A percentile compares a stretch with the other conserved stretches of the same genome.
phyloP scores from a whole-genome alignment of 208 protist genomes.

The Crithidia acanthocephali region DNA sequence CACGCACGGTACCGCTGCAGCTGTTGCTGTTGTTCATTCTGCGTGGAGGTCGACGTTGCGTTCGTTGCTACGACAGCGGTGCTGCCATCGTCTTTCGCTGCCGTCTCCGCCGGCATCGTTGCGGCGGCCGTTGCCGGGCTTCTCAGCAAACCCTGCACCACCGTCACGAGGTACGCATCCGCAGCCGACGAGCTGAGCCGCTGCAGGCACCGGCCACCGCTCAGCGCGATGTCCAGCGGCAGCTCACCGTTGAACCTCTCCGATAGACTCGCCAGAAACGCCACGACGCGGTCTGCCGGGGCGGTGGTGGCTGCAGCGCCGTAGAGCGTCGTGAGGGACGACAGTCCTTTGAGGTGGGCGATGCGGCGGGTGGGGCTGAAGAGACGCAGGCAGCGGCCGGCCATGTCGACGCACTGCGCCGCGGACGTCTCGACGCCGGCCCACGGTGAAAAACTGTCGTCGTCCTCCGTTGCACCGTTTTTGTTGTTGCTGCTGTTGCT shows the following conservation, averaged over 20 bases:
- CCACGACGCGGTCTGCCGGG: conserved; percentile 36
- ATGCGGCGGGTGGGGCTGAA: conserved; percentile 49
- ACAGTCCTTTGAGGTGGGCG: conserved; percentile 44
- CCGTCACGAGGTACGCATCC: conserved; percentile 13
- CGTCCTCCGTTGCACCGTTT: not conserved
- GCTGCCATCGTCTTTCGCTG: not conserved
- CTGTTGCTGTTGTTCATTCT: not conserved
- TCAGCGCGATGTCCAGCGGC: conserved; percentile 37
- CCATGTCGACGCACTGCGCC: conserved; percentile 29
- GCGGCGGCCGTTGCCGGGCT: not conserved
- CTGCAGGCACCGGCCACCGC: conserved; percentile 35
- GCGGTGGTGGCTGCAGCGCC: conserved; percentile 13
- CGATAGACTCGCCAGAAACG: conserved; percentile 42
- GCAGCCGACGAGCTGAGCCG: conserved; percentile 29
- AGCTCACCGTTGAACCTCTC: conserved; percentile 36
- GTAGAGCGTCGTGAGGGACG: conserved; percentile 62
- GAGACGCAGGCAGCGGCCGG: conserved; percentile 63
- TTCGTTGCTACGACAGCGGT: not conserved
- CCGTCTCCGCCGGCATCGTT: not conserved
- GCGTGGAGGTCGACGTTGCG: not conserved
- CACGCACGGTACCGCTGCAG: conserved; percentile 4
- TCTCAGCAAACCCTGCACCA: not conserved
- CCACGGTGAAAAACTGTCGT: conserved; percentile 49
- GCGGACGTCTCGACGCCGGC: conserved; percentile 32
- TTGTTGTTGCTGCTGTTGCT: not conserved